phyloP scores from a whole-genome alignment of 306 rosid species.

The Begonia loranthoides region DNA sequence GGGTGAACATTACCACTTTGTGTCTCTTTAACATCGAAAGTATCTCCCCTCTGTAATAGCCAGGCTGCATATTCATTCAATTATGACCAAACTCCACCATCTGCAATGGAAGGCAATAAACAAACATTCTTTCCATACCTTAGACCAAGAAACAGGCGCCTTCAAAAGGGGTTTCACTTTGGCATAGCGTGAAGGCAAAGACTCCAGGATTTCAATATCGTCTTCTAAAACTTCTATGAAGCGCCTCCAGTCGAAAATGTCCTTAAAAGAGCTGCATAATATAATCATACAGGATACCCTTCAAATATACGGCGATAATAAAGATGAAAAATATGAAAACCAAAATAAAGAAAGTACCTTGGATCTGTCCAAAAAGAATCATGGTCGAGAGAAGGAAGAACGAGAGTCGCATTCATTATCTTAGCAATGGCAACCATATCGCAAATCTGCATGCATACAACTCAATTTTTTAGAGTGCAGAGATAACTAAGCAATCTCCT shows the following conservation, averaged over 20 bases:
- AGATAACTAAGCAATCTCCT: conserved; percentile 3
- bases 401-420: conserved; percentile 91
- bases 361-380: conserved; percentile 97
- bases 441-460: conserved; percentile 59
- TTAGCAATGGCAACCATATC: conserved; percentile 98
- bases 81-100: too few relatives aligned
- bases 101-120: too few relatives aligned
- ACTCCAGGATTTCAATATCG: conserved; percentile 62
- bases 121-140: conserved; percentile 31
- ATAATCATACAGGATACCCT: too few relatives aligned
- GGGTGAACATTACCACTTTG: conserved; percentile 68
- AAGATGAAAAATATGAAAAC: background rate
- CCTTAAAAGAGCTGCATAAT: conserved; percentile 79
- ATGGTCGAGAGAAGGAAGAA: conserved; percentile 90
- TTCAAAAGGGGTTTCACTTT: conserved; percentile 38
- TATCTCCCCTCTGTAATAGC: conserved; percentile 83
- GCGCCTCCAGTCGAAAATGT: conserved; percentile 92
- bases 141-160: conserved; percentile 97
- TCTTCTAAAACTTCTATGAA: conserved; percentile 60
- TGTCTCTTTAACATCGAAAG: conserved; percentile 47
- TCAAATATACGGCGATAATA: too few relatives aligned
- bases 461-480: conserved; percentile 16
- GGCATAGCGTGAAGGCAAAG: conserved; percentile 55
- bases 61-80: conserved; percentile 39
- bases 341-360: conserved; percentile 31